Evolutionary conservation across 495 filamentous ascomycete species (phyloP), one percentile per base, ranked within the genome.

Genomic region (Penicillium roqueforti): DNA sequence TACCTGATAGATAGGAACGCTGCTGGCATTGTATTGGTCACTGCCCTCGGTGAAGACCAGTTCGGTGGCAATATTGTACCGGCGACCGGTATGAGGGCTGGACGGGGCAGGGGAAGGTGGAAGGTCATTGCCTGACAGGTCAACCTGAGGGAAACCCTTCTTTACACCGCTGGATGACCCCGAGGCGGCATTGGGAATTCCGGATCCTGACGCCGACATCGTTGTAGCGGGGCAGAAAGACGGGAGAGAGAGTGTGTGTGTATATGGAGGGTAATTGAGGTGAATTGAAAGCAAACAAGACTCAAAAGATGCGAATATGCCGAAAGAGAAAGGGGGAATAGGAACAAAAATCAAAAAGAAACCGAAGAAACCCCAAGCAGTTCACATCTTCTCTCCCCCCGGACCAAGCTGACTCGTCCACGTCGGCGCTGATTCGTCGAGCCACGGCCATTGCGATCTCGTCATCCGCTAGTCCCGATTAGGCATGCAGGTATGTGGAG

Each of bases 101-200:
- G 93, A 97, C 20, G 93, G 93, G 14, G 93, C 89, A 3, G 93
- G 93, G 0, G 95, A 97, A 5, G 93, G 93, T 7, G 93, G 93
- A 20, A 97, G 76, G 65, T 96, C 77, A 72, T 97, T 88, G 51
- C 92, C 91, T 56, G 95, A 87, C 49, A 95, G 74, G 67, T 97
- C 92, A 50, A 93, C 72, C 51, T 82, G 80, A 22, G 83, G 73
- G 58, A 93, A 79, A 34, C 80, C 80, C 75, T 93, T 95, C 66
- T 86, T 83, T 58, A 75, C 46, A 41, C 71, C 65, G 59, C 55
- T 72, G 22, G 66, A 58, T 19, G 60, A 56, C 39, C 56, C 61
- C 48, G 65, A 60, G 16, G 49, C 54, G 57, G 53, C 59, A 40
- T 53, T 56, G 48, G 62, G 53, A 34, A 58, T 59, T 62, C 62